Conservation (phyloP, 1,284 basidiomycete genomes). For the Ustilago bromivora region DNA sequence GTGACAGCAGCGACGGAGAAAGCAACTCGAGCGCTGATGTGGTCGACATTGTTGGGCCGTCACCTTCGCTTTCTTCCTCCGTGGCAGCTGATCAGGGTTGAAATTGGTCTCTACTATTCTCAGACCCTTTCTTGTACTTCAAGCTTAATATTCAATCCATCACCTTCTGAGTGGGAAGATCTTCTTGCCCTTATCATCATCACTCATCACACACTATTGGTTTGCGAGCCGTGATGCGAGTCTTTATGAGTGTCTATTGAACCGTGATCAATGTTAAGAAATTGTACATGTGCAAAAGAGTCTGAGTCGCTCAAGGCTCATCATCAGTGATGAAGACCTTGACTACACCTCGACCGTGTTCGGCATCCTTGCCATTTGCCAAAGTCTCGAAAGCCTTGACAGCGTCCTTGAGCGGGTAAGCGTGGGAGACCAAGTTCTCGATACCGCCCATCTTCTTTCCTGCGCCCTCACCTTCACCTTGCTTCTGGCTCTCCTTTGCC, state of each 20-base stretch:
- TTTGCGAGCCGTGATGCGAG: not conserved
- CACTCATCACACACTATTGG: not conserved
- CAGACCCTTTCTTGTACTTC: not conserved
- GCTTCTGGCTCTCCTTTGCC: not conserved
- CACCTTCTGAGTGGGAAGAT: not conserved
- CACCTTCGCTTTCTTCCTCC: slow-evolving; percentile 4
- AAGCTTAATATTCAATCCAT: not conserved
- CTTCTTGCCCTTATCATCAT: not conserved
- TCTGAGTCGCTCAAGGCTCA: slow-evolving; percentile 13
- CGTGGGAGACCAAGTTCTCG: slow-evolving; percentile 59
- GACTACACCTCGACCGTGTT: slow-evolving; percentile 50
- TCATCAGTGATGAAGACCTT: slow-evolving; percentile 61
- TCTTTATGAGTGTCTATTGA: slow-evolving; percentile 18
- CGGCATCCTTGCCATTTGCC: slow-evolving; percentile 42
- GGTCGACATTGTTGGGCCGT: not conserved
- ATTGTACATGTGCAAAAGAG: slow-evolving; percentile 2
- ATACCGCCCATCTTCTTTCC: slow-evolving; percentile 51
- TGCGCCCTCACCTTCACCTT: slow-evolving; percentile 22
- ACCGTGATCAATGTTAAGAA: slow-evolving; percentile 4
- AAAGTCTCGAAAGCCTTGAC: slow-evolving; percentile 55
- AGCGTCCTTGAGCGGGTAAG: slow-evolving; percentile 47
- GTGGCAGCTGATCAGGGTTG: not conserved
- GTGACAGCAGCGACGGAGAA: not conserved
- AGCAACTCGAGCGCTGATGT: slow-evolving; percentile 13
- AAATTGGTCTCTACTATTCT: not conserved